Evolutionary conservation across 2,329 filamentous ascomycete species (phyloP), one percentile per base, ranked within the genome.

Genomic region (Furcasterigmium furcatum): DNA sequence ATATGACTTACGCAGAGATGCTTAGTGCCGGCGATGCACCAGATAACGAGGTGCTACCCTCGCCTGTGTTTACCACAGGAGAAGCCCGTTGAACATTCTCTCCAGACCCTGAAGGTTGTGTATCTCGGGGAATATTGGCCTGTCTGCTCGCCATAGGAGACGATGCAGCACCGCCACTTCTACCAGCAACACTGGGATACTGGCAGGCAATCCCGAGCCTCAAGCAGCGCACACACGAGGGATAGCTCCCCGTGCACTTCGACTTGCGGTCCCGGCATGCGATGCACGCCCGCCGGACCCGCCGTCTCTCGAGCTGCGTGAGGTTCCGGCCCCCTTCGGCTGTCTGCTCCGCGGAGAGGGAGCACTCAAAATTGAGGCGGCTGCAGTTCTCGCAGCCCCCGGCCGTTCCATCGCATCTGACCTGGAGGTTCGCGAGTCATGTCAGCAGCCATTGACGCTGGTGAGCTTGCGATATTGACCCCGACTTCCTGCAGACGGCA

Each of bases 301-400:
- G 41, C 3, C 47, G 41, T 24, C 46, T 47, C 27, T 49, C 47
- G 14, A 49, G 21, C 19, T 42, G 46, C 38, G 38, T 30, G 42
- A 47, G 47, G 27, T 38, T 45, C 16, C 41, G 25, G 3, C 44
- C 32, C 10, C 19, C 32, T 4, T 22, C n/a, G n/a, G n/a, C 27
- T 5, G 10, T 30, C 6, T 38, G 22, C 14, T 18, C 25, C 2
- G 13, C 41, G 4, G 47, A 38, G 21, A 49, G 44, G 3, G 47
- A 49, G 41, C 47, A 49, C 27, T 49, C 45, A 16, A 49, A 47
- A 38, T 45, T 44, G 20, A 49, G 45, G 9, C 45, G 29, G 13
- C 38, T 45, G 34, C 47, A 49, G 25, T 49, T 49, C 16, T 47
- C 41, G 24, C 47, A 49, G 20, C 45, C 45, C 9, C 45, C 45